Evolutionary conservation across 352 stramenopile species (phyloP).

Genomic region (Phytophthora vignae): DNA sequence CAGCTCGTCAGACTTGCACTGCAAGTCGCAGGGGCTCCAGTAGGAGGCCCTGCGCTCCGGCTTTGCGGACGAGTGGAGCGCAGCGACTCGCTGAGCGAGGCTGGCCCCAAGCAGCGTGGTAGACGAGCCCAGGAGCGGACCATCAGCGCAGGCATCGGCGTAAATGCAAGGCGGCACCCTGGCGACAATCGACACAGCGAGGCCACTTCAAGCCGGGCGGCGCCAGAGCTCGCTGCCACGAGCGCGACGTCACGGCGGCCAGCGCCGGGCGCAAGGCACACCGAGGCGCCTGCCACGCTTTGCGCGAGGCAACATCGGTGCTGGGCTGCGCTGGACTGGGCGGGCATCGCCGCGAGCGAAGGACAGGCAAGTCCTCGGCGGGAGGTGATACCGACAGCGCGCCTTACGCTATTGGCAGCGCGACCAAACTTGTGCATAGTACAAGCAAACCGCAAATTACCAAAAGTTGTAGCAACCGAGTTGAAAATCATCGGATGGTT

Average conservation of each 20-base stretch:
- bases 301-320: too few species aligned
- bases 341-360: neutral
- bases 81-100: too few species aligned
- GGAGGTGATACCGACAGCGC: too few species aligned
- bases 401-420: too few species aligned
- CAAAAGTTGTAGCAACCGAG: too few species aligned
- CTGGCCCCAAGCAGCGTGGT: constrained; percentile 18
- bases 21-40: neutral
- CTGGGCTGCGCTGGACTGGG: too few species aligned
- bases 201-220: constrained; percentile 22
- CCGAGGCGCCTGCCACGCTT: neutral
- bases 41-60: neutral
- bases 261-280: constrained; percentile 4
- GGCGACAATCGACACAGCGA: constrained; percentile 12
- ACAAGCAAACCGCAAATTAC: too few species aligned
- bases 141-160: neutral
- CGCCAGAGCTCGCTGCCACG: constrained; percentile 20
- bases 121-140: constrained; percentile 3
- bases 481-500: too few species aligned
- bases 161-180: constrained; percentile 14
- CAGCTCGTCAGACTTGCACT: neutral
- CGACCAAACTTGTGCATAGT: too few species aligned
- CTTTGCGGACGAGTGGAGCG: constrained; percentile 11
- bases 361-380: neutral
- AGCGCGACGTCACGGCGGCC: constrained; percentile 27